Evolutionary conservation across 805 yeast species (phyloP), one percentile per base, ranked within the genome.

Genomic region (Sugiyamaella lignohabitans): DNA sequence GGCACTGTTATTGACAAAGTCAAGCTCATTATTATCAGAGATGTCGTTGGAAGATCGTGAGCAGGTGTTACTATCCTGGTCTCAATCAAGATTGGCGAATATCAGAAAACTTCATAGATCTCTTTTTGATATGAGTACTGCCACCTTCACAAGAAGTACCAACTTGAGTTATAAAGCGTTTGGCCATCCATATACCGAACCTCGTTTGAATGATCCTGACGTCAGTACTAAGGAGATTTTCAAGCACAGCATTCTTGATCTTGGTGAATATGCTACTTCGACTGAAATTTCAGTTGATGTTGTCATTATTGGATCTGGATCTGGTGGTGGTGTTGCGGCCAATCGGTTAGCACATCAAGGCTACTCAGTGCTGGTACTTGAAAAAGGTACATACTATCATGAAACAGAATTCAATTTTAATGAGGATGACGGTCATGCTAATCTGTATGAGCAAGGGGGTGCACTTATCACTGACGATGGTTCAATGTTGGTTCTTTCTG

Each of bases 311-410:
- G 81, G 82, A 2, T 71, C 78, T 3, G 82, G 82, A 1, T 58
- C 73, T 10, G 75, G 79, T 4, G 76, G 78, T 1, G 78, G 79
- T 4, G 80, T 75, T 0, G 73, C 67, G 0, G 80, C 78, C 3
- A 69, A 69, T 40, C 65, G 73, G 1, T 65, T 76, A 36, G 59
- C 73, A 1, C 58, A 63, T 4, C 65, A 63, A 30, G 80, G 80
- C 11, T 64, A 56, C 55, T 63, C 58, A 23, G 70, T 71, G 20
- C 60, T 77, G 32, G 72, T 77, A 1, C 49, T 77, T 3, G 82
- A 77, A 55, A 76, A 75, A 57, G 81, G 80, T 2, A 61, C 62
- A 48, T 73, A 74, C 51, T 68, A 57, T 43, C 59, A 59, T 23
- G 64, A 61, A 5, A 47, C 58, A 0, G 73, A 75, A 41, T 58